phyloP scores from a whole-genome alignment of 179 eudicot species.

The Silene noctiflora region DNA sequence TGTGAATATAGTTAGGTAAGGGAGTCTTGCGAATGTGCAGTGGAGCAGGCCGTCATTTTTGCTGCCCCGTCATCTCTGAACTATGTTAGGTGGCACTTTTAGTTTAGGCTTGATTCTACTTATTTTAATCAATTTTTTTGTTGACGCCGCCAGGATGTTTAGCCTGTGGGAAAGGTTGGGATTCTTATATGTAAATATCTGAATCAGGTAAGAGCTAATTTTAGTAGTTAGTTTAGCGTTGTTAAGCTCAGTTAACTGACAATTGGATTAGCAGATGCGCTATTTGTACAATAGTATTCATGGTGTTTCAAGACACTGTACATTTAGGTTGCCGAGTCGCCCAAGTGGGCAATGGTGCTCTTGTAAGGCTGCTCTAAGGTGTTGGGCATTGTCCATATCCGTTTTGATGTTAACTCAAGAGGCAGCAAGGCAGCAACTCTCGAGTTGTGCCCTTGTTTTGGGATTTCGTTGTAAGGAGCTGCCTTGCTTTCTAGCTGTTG shows the following conservation, averaged over 20 bases:
- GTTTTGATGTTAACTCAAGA: too few species aligned
- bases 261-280: neutral
- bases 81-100: constrained; percentile 14
- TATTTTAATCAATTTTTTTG: constrained; percentile 11
- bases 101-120: constrained; percentile 19
- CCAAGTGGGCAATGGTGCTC: too few species aligned
- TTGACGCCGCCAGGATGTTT: constrained; percentile 9
- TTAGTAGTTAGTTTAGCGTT: neutral
- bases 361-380: too few species aligned
- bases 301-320: neutral
- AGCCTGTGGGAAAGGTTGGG: constrained; percentile 21
- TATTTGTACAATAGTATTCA: neutral
- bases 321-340: neutral
- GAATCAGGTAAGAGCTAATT: neutral
- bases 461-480: too few species aligned
- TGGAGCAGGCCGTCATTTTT: constrained; percentile 4
- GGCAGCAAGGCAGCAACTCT: too few species aligned
- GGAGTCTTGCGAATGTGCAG: constrained; percentile 10
- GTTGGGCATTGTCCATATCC: too few species aligned
- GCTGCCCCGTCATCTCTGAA: neutral
- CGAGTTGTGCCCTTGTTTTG: too few species aligned
- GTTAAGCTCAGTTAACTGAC: neutral
- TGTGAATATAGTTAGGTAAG: constrained; percentile 21
- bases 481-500: too few species aligned
- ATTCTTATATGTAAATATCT: constrained; percentile 27